Conservation (phyloP, 2,329 filamentous ascomycete genomes). For the Phialophora macrospora region DNA sequence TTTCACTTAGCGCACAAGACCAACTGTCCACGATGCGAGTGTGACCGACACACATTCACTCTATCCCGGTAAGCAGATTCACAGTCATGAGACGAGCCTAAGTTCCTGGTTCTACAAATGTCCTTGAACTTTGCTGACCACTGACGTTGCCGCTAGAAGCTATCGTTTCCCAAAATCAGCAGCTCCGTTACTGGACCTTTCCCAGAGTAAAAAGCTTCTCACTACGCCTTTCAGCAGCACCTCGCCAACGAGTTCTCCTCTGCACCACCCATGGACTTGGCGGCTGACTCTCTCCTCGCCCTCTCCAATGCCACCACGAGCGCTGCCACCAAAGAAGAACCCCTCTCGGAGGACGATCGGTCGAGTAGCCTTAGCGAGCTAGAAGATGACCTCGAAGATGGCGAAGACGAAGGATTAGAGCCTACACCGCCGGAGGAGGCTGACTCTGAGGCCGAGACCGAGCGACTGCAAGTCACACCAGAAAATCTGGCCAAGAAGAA, state of each 20-base stretch:
- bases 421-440: slow-evolving; percentile 59
- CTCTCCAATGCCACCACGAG: slow-evolving; percentile 45
- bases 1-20: slow-evolving; percentile 18
- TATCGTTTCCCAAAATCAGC: background rate
- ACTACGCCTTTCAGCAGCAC: background rate
- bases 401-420: slow-evolving; percentile 38
- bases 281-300: slow-evolving; percentile 42
- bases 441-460: slow-evolving; percentile 89
- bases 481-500: slow-evolving; percentile 63
- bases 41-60: slow-evolving; percentile 23
- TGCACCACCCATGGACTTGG: slow-evolving; percentile 47
- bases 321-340: slow-evolving; percentile 50
- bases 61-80: slow-evolving; percentile 15
- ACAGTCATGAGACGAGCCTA: background rate
- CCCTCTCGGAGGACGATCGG: slow-evolving; percentile 66
- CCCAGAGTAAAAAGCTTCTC: background rate
- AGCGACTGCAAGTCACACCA: slow-evolving; percentile 88
- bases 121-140: slow-evolving; percentile 10
- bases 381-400: slow-evolving; percentile 69
- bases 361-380: slow-evolving; percentile 95
- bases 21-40: slow-evolving; percentile 22
- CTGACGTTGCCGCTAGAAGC: background rate
- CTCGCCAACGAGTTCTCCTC: background rate
- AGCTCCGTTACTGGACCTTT: slow-evolving; percentile 2
- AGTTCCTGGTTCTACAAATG: background rate